Evolutionary conservation across 1,284 basidiomycete species (phyloP).

Genomic region (Apiotrichum laibachii): DNA sequence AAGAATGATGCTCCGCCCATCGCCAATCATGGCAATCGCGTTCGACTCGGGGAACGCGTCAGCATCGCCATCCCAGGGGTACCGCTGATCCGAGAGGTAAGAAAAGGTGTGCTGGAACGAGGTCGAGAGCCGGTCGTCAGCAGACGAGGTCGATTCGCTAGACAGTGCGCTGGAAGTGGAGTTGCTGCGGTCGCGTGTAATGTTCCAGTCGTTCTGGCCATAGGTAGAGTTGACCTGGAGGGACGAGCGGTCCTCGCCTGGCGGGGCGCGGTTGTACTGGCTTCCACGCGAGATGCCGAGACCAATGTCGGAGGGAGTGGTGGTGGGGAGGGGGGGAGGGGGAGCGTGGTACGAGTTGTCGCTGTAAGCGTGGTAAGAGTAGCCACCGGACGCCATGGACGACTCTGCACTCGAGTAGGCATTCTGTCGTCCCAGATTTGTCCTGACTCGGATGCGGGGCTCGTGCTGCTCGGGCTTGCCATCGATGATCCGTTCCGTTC

Average conservation of each 20-base stretch:
- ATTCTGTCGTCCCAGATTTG: constrained; percentile 37
- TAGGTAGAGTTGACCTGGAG: not conserved
- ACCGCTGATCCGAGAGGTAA: constrained; percentile 14
- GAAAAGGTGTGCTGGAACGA: constrained; percentile 21
- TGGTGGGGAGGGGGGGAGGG: constrained; percentile 40
- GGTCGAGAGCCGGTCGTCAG: constrained; percentile 13
- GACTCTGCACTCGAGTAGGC: constrained; percentile 49
- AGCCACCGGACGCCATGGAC: constrained; percentile 40
- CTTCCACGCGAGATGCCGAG: constrained; percentile 12
- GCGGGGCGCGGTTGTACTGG: not conserved
- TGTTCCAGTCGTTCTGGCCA: not conserved
- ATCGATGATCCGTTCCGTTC: constrained; percentile 21
- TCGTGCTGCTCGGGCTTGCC: constrained; percentile 29
- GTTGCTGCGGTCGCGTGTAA: constrained; percentile 33
- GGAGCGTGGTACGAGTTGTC: constrained; percentile 30
- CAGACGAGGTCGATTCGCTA: constrained; percentile 12
- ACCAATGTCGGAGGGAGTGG: constrained; percentile 18
- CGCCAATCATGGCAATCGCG: constrained; percentile 44
- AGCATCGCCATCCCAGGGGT: constrained; percentile 26
- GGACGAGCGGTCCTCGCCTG: constrained; percentile 2
- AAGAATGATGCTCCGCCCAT: constrained; percentile 44
- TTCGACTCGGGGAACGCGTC: constrained; percentile 24
- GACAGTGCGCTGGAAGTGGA: constrained; percentile 33
- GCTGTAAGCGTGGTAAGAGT: constrained; percentile 38
- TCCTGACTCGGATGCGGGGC: constrained; percentile 34